phyloP scores from a whole-genome alignment of 495 filamentous ascomycete species.

The Elaphomyces granulatus region DNA sequence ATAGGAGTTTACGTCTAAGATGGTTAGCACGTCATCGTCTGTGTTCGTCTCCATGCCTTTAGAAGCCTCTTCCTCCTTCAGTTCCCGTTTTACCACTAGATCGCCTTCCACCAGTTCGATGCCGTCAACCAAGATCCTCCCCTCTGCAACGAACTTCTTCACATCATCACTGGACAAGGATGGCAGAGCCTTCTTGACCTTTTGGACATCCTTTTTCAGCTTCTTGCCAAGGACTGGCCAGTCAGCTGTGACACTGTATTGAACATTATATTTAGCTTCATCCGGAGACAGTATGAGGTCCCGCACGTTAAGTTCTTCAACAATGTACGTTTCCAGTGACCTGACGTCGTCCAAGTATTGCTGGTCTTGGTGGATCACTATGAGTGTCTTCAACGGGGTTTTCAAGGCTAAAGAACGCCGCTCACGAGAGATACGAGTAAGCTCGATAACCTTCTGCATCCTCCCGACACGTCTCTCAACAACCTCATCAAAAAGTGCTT shows the following conservation, averaged over 20 bases:
- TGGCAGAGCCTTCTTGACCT: constrained; percentile 82
- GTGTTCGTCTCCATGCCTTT: constrained; percentile 71
- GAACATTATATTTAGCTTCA: constrained; percentile 79
- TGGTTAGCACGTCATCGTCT: constrained; percentile 67
- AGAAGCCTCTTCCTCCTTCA: constrained; percentile 49
- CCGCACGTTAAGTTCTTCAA: constrained; percentile 79
- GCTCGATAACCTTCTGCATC: constrained; percentile 93
- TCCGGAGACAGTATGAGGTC: constrained; percentile 76
- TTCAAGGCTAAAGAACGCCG: constrained; percentile 73
- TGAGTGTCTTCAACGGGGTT: constrained; percentile 74
- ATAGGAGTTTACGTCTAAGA: constrained; percentile 62
- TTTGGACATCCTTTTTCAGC: constrained; percentile 80
- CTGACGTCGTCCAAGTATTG: constrained; percentile 75
- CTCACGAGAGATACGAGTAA: constrained; percentile 74
- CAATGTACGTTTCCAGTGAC: constrained; percentile 71
- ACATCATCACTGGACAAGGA: constrained; percentile 65
- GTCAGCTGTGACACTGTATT: constrained; percentile 77
- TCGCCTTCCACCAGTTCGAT: constrained; percentile 71
- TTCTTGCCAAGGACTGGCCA: constrained; percentile 95
- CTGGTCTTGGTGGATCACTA: constrained; percentile 76
- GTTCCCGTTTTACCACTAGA: constrained; percentile 65
- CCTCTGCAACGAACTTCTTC: constrained; percentile 50
- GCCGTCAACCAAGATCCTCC: constrained; percentile 66
- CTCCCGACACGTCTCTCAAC: constrained; percentile 75
- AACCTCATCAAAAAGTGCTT: constrained; percentile 74